A percentile compares a stretch with the other conserved stretches of the same genome.
Evolutionary conservation across 1,284 basidiomycete genomes (phyloP).

Genomic region (Ganoderma sinense): DNA sequence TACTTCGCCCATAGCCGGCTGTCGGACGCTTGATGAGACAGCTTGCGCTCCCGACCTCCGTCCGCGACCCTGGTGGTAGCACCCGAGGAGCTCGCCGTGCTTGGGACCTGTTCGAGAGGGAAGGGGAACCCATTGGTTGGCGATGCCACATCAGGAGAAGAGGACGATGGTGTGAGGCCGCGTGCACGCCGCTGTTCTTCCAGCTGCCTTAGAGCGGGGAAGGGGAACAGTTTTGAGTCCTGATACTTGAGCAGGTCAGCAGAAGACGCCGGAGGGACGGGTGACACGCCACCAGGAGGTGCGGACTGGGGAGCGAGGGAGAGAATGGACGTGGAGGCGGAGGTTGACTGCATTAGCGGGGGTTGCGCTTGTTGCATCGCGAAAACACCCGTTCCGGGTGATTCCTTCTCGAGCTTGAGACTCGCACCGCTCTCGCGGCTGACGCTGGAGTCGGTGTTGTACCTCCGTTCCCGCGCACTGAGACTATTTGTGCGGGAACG

Average conservation of each 20-base stretch:
- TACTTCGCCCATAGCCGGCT: slow-evolving; percentile 64
- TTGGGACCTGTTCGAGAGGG: slow-evolving; percentile 47
- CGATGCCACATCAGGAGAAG: slow-evolving; percentile 68
- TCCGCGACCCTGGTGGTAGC: slow-evolving; percentile 63
- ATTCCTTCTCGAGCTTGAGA: slow-evolving; percentile 65
- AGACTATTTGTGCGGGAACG: slow-evolving; percentile 82
- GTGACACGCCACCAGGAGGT: slow-evolving; percentile 63
- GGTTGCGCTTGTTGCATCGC: slow-evolving; percentile 49
- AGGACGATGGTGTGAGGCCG: slow-evolving; percentile 60
- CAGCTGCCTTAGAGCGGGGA: slow-evolving; percentile 83
- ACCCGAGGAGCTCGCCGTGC: slow-evolving; percentile 54
- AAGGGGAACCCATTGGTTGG: slow-evolving; percentile 52
- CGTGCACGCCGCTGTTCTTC: slow-evolving; percentile 74
- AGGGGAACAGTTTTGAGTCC: slow-evolving; percentile 87
- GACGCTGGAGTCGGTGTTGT: slow-evolving; percentile 73
- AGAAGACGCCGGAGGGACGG: slow-evolving; percentile 72
- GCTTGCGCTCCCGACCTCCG: slow-evolving; percentile 59
- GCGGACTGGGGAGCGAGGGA: slow-evolving; percentile 63
- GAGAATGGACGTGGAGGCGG: slow-evolving; percentile 69
- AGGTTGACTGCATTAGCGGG: slow-evolving; percentile 58
- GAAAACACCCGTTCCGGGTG: slow-evolving; percentile 39
- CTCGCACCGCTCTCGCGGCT: slow-evolving; percentile 81
- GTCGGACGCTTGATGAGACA: slow-evolving; percentile 76
- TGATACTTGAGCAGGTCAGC: slow-evolving; percentile 69
- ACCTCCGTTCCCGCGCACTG: slow-evolving; percentile 65